Evolutionary conservation across 345 rosid genomes (phyloP).

Genomic region (Lumnitzera racemosa): DNA sequence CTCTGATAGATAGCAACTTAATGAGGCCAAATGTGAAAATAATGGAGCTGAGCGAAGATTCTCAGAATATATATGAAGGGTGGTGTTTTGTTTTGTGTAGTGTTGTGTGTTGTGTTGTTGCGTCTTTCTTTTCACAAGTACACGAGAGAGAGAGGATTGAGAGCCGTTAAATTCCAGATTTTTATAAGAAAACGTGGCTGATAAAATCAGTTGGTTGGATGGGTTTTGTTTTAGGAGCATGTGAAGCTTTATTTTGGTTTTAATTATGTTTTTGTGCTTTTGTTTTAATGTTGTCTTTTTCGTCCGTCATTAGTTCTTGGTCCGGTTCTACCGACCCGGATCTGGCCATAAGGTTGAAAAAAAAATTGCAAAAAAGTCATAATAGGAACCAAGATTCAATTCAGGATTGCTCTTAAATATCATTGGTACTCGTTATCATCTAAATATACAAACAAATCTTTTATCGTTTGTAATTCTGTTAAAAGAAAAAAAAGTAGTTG

Average conservation of each 20-base stretch:
- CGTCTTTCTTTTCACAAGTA: not conserved
- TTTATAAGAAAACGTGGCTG: slow-evolving; percentile 34
- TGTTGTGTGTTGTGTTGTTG: not conserved
- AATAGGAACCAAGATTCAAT: too few relatives aligned
- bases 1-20: not conserved
- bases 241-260: not conserved
- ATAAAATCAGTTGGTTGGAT: slow-evolving; percentile 19
- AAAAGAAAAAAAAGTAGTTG: too few relatives aligned
- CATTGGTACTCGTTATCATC: too few relatives aligned
- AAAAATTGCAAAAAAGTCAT: too few relatives aligned
- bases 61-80: slow-evolving; percentile 18
- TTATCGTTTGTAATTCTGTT: too few relatives aligned
- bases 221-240: not conserved
- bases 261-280: too few relatives aligned
- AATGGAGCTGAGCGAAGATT: slow-evolving; percentile 26
- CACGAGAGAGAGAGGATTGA: slow-evolving; percentile 1
- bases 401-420: too few relatives aligned
- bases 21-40: slow-evolving; percentile 1
- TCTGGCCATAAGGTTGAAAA: too few relatives aligned
- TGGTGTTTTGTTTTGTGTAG: not conserved
- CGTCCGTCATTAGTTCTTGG: not conserved
- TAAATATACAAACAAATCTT: too few relatives aligned
- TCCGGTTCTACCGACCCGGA: too few relatives aligned
- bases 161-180: slow-evolving; percentile 36
- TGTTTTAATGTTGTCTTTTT: not conserved